phyloP scores from a whole-genome alignment of 2,329 filamentous ascomycete genomes.

The Sclerotinia minor region DNA sequence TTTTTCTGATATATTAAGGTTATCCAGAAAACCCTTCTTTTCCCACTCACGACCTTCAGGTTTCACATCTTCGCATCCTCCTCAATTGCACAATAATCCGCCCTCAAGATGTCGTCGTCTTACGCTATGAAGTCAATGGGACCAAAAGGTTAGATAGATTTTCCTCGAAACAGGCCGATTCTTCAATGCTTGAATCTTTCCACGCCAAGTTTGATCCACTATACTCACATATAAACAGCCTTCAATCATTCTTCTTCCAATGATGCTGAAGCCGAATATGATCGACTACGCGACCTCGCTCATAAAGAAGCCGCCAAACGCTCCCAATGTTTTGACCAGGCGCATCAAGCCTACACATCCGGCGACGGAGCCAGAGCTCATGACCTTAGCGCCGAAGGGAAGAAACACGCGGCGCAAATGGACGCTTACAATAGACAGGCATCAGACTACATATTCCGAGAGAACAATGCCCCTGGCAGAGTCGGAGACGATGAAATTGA shows the following conservation, averaged over 20 bases:
- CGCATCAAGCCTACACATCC: conserved; percentile 75
- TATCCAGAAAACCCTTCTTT: background rate
- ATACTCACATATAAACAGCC: conserved; percentile 50
- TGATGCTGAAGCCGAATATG: conserved; percentile 82
- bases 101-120: conserved; percentile 52
- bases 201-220: background rate
- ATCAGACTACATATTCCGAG: conserved; percentile 90
- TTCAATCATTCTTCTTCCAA: conserved; percentile 71
- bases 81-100: background rate
- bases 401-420: conserved; percentile 79
- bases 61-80: background rate
- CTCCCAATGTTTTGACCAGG: conserved; percentile 70
- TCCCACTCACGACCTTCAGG: background rate
- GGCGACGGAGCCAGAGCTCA: conserved; percentile 83
- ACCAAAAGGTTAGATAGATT: conserved; percentile 41
- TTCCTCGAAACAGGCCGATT: background rate
- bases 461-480: conserved; percentile 80
- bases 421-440: conserved; percentile 89
- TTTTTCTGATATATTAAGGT: conserved; percentile 6
- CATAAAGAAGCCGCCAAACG: conserved; percentile 78
- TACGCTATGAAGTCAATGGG: conserved; percentile 47
- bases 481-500: conserved; percentile 83
- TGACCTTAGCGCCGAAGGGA: conserved; percentile 79
- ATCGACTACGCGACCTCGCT: conserved; percentile 81
- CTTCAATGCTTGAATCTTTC: background rate